phyloP scores from a whole-genome alignment of 768 basidiomycete genomes.

The Tricholoma sp. region DNA sequence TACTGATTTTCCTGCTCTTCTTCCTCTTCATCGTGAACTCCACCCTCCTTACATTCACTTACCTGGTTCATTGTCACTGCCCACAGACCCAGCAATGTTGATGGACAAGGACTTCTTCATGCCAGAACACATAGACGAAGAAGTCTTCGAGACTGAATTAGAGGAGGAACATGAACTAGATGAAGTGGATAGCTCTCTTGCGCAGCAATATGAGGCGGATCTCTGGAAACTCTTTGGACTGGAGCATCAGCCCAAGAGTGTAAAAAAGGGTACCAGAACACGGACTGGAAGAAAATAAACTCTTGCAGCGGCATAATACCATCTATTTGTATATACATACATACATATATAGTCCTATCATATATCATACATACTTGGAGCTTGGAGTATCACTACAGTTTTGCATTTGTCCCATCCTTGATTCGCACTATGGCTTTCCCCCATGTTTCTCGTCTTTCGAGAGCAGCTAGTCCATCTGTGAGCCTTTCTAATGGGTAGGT shows the following conservation, averaged over 20 bases:
- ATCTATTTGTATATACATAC: not conserved
- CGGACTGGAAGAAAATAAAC: not conserved
- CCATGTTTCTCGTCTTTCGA: slow-evolving; percentile 87
- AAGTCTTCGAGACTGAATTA: slow-evolving; percentile 29
- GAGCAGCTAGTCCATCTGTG: slow-evolving; percentile 61
- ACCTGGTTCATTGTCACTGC: slow-evolving; percentile 7
- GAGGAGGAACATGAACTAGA: slow-evolving; percentile 40
- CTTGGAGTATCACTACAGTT: slow-evolving; percentile 7
- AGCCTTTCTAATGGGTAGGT: slow-evolving; percentile 66
- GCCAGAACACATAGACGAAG: slow-evolving; percentile 20
- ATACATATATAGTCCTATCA: not conserved
- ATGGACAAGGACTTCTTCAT: slow-evolving; percentile 12
- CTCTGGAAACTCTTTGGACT: slow-evolving; percentile 30
- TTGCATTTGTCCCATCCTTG: slow-evolving; percentile 20
- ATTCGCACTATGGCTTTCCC: slow-evolving; percentile 80
- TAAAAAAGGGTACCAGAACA: not conserved
- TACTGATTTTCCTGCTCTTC: slow-evolving; percentile 10
- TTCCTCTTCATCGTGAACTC: slow-evolving; percentile 19
- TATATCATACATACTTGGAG: not conserved
- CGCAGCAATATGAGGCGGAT: slow-evolving; percentile 30
- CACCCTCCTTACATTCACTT: slow-evolving; percentile 18
- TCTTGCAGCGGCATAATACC: not conserved
- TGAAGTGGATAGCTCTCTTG: slow-evolving; percentile 25
- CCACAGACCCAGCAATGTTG: not conserved
- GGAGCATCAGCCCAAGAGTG: not conserved